Evolutionary conservation across 2,329 filamentous ascomycete species (phyloP).

Genomic region (Septoria petroselini): DNA sequence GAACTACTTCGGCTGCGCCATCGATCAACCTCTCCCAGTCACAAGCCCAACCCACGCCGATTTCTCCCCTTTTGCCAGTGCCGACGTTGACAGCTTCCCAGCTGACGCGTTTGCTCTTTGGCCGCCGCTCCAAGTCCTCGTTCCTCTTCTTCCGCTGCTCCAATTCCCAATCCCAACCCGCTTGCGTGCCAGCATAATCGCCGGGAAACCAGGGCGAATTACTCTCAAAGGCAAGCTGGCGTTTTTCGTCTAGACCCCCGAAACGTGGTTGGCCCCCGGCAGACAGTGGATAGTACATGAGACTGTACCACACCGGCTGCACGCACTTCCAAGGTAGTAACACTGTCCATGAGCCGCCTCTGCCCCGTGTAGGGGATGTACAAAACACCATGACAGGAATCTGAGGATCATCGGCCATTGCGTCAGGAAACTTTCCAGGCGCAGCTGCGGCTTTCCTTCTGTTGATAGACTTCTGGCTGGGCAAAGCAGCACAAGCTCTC

Average conservation of each 20-base stretch:
- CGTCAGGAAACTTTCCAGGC: slow-evolving; percentile 61
- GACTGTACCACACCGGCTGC: slow-evolving; percentile 75
- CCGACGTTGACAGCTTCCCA: slow-evolving; percentile 75
- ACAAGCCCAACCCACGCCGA: slow-evolving; percentile 77
- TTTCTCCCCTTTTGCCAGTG: slow-evolving; percentile 70
- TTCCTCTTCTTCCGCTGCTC: slow-evolving; percentile 60
- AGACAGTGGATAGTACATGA: slow-evolving; percentile 78
- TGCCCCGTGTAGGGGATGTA: slow-evolving; percentile 38
- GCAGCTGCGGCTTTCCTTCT: slow-evolving; percentile 63
- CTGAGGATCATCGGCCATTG: slow-evolving; percentile 61
- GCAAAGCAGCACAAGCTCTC: slow-evolving; percentile 62
- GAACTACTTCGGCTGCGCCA: slow-evolving; percentile 4
- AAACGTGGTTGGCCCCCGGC: slow-evolving; percentile 78
- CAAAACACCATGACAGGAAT: slow-evolving; percentile 72
- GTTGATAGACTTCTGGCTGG: slow-evolving; percentile 76
- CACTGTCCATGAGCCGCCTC: slow-evolving; percentile 73
- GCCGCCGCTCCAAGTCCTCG: slow-evolving; percentile 68
- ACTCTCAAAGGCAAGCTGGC: slow-evolving; percentile 78
- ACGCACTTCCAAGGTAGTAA: slow-evolving; percentile 90
- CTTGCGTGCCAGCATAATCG: slow-evolving; percentile 75
- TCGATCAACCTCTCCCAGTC: slow-evolving; percentile 72
- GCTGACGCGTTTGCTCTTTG: slow-evolving; percentile 75
- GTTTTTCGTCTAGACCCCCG: slow-evolving; percentile 74
- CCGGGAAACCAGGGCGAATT: slow-evolving; percentile 78
- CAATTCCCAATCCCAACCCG: slow-evolving; percentile 75